A percentile compares a stretch with the other conserved stretches of the same genome.
These are phyloP conservation scores for Monosporascus sp. DNA, from an alignment of 2,329 filamentous ascomycete genomes.

Conservation along the genomic window DNA sequence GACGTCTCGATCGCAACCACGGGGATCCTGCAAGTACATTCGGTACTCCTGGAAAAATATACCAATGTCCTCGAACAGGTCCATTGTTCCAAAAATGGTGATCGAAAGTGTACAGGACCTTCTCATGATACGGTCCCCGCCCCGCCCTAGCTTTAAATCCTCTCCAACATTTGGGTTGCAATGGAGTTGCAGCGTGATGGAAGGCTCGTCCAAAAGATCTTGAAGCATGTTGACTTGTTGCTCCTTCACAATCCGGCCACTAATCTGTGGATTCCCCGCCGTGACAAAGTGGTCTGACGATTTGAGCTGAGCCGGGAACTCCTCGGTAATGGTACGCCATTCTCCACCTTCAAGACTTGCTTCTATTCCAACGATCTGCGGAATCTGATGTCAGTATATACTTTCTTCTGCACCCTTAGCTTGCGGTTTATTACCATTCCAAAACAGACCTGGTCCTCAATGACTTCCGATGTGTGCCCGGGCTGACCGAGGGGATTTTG, in stretches of 20 bases:
- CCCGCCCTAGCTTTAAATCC: background rate
- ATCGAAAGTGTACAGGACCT: background rate
- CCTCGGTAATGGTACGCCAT: too few species aligned
- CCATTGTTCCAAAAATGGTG: background rate
- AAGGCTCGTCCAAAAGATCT: too few species aligned
- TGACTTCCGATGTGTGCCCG: too few species aligned
- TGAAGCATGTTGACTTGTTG: too few species aligned
- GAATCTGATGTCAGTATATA: background rate
- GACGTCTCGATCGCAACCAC: background rate
- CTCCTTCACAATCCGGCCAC: too few species aligned
- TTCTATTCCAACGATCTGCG: background rate
- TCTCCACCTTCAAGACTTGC: too few species aligned
- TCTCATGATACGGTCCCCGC: too few species aligned
- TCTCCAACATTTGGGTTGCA: background rate
- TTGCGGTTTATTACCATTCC: background rate
- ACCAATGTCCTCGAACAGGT: background rate
- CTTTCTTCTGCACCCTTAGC: background rate
- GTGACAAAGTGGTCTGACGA: too few species aligned
- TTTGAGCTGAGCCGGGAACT: background rate
- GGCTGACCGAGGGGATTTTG: too few species aligned
- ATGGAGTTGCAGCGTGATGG: too few species aligned
- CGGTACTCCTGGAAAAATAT: background rate
- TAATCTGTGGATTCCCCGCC: too few species aligned
- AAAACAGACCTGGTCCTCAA: too few species aligned
- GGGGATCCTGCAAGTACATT: constrained; percentile 4